Base-by-base conservation (phyloP, 116 monocot genomes). In the Thalassia testudinum region DNA sequence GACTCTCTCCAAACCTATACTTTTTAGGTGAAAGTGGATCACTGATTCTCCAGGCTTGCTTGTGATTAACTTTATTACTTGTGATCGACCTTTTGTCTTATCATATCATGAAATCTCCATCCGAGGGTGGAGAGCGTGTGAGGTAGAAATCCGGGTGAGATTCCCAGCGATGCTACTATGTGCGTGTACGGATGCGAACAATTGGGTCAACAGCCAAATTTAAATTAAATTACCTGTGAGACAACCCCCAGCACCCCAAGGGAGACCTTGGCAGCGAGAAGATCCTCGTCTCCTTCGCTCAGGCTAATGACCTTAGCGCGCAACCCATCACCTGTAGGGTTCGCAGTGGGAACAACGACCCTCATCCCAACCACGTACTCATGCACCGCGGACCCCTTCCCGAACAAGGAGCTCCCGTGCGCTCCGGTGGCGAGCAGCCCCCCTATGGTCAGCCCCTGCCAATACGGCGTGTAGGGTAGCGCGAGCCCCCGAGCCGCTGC, bases 351-450 rank as follows among this genome's bases (percentile, higher is more conserved):
- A 7, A 67, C 67, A n/a, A 59, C 59, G n/a, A 67, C 13, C 67
- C 52, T 67, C 67, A 67, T 53, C 17, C 59, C 52, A 12, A 59
- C 67, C 18, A 67, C 59, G 21, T 52, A 51, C 59, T 67, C 67
- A 42, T 67, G 67, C 27, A 67, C 67, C 24, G 67, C 67, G 22
- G 67, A 59, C 1, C 67, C 67, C 23, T 67, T 67, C 22, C 59
- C 67, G 52, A 58, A 59, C 43, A 59, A n/a, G 14, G 67, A 67
- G 59, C 67, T 67, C 40, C 67, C 67, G 24, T 67, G 67, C 17
- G 67, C 48, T 8, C 57, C 66, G 1, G 66, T 66, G 25, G 16
- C 66, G 20, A 66, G 37, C 57, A 66, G 20, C 16, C 67, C 66
- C 1, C 67, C 67, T 7, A 67, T 26, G 15, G 67, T 59, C 26